Conservation (phyloP, 495 filamentous ascomycete genomes). For the Podospora anserina region DNA sequence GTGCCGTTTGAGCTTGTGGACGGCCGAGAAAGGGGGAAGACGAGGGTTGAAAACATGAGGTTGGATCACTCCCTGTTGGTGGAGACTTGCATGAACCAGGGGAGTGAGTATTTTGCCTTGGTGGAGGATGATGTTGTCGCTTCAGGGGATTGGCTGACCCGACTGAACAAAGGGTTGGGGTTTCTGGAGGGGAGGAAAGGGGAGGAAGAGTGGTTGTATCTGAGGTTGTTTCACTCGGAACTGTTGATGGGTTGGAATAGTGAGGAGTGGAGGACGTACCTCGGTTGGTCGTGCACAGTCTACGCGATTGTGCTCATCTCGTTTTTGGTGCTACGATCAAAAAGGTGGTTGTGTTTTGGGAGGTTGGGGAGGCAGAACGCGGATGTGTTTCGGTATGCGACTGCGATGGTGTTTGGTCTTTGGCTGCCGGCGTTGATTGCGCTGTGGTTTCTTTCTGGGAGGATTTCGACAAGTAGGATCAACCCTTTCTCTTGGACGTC, state of each 20-base stretch:
- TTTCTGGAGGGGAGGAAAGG: conserved; percentile 30
- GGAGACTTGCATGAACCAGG: not conserved
- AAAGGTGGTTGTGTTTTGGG: not conserved
- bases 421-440: not conserved
- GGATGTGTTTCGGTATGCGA: not conserved
- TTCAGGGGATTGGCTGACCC: not conserved
- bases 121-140: not conserved
- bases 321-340: not conserved
- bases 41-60: not conserved
- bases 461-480: conserved; percentile 32
- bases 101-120: not conserved
- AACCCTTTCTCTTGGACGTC: conserved; percentile 8
- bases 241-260: conserved; percentile 55
- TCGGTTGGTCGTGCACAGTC: conserved; percentile 19
- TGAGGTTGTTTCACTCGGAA: conserved; percentile 59
- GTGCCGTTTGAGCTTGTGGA: not conserved
- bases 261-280: conserved; percentile 48
- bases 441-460: not conserved
- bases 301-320: conserved; percentile 12
- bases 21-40: not conserved
- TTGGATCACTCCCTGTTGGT: not conserved
- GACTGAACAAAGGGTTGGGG: not conserved
- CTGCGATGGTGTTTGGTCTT: not conserved
- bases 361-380: not conserved
- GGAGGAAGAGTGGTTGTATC: conserved; percentile 40